These are phyloP conservation scores for Daldinia sp. DNA, from an alignment of 2,329 filamentous ascomycete species.

Conservation along the genomic window DNA sequence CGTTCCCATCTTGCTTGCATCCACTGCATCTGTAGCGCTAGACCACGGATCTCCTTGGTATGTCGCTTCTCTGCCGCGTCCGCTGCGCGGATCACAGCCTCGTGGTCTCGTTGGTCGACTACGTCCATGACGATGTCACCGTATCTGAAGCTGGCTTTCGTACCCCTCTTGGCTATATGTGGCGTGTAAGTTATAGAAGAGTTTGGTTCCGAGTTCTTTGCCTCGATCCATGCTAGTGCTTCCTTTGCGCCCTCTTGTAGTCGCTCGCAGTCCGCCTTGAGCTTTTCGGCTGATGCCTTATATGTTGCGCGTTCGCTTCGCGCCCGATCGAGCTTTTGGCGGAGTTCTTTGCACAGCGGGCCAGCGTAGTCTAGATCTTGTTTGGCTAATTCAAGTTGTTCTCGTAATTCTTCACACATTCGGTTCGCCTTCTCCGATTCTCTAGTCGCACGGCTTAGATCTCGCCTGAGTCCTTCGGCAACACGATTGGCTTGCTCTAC, in stretches of 20 bases:
- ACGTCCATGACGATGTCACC: constrained; percentile 62
- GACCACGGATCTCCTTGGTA: constrained; percentile 78
- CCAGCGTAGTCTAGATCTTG: constrained; percentile 38
- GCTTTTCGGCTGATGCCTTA: constrained; percentile 62
- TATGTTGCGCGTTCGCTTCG: constrained; percentile 70
- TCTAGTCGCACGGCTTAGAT: constrained; percentile 51
- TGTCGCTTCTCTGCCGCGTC: constrained; percentile 74
- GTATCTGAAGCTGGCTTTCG: constrained; percentile 47
- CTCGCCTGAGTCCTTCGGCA: constrained; percentile 37
- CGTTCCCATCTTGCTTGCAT: constrained; percentile 82
- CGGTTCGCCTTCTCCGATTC: constrained; percentile 61
- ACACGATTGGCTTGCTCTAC: constrained; percentile 44
- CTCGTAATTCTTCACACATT: constrained; percentile 54
- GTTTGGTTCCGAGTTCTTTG: constrained; percentile 42
- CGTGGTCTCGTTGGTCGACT: constrained; percentile 47
- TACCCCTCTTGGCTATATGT: constrained; percentile 35
- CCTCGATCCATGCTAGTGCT: constrained; percentile 49
- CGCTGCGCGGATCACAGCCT: constrained; percentile 64
- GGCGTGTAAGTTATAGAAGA: constrained; percentile 19
- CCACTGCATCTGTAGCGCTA: constrained; percentile 91
- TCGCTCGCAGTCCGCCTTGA: constrained; percentile 60
- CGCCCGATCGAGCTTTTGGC: constrained; percentile 73
- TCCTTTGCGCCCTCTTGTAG: constrained; percentile 53
- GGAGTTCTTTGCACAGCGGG: constrained; percentile 56
- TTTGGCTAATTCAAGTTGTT: constrained; percentile 38